Percentiles rank a stretch among this genome's conserved stretches.
Conservation (phyloP, 768 basidiomycete species). For the Flagelloscypha sp. region DNA sequence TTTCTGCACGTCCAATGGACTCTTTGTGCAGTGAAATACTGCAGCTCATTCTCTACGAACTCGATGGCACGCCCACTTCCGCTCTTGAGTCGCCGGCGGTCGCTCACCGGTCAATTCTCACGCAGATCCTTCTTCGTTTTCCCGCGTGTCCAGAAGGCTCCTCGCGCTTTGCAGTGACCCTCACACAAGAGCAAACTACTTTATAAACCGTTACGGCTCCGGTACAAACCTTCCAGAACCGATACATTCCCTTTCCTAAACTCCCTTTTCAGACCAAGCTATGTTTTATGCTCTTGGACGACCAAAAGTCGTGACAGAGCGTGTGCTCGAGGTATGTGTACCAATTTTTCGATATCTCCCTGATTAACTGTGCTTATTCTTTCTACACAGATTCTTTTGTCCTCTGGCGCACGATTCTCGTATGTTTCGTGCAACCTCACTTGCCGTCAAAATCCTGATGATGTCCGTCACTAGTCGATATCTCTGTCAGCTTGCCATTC, state of each 20-base stretch:
- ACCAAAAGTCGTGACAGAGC: constrained; percentile 54
- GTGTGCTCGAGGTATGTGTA: constrained; percentile 59
- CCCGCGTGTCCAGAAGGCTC: constrained; percentile 49
- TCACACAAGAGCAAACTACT: constrained; percentile 72
- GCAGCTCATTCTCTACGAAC: constrained; percentile 65
- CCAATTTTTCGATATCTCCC: constrained; percentile 9
- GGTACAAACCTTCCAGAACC: no score
- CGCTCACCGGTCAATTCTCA: no score
- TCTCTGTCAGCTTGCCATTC: constrained; percentile 67
- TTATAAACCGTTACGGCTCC: constrained; percentile 63
- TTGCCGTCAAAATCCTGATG: constrained; percentile 54
- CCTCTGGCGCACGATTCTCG: constrained; percentile 10
- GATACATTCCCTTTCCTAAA: no score
- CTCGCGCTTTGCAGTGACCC: constrained; percentile 59
- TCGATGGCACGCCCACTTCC: no score
- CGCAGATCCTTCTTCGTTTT: constrained; percentile 56
- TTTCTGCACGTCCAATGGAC: no score
- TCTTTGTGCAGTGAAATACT: constrained; percentile 70
- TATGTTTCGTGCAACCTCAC: constrained; percentile 5
- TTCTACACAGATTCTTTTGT: constrained; percentile 16
- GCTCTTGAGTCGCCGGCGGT: no score
- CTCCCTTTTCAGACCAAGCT: no score
- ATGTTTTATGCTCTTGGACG: constrained; percentile 70
- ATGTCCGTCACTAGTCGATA: constrained; percentile 75
- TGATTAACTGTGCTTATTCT: constrained; percentile 11